Conservation (phyloP, 129 eudicot species). For the Silybum marianum region DNA sequence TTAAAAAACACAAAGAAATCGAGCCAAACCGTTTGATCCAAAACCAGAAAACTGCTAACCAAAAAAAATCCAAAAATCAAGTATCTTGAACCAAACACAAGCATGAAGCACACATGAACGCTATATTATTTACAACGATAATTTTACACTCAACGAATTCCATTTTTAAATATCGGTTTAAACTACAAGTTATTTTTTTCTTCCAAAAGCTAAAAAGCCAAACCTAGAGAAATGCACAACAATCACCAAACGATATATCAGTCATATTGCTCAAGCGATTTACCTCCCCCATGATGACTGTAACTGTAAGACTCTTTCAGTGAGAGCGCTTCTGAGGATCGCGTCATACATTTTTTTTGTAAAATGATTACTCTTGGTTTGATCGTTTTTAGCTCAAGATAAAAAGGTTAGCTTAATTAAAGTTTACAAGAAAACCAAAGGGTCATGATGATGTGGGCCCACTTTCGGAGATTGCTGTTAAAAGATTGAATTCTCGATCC, state of each 20-base stretch:
- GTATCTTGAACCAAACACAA: too few relatives aligned
- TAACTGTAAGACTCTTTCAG: neutral
- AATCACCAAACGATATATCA: neutral
- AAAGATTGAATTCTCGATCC: conserved; percentile 79
- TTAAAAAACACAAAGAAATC: too few relatives aligned
- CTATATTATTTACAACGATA: neutral
- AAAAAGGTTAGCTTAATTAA: neutral
- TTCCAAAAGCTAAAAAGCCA: neutral
- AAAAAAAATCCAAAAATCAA: too few relatives aligned
- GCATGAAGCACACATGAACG: neutral
- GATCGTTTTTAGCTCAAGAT: neutral
- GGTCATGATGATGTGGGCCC: conserved; percentile 16
- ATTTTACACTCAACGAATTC: neutral
- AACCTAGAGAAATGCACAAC: neutral
- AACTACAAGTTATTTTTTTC: too few relatives aligned
- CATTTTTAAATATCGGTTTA: neutral
- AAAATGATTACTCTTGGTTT: neutral
- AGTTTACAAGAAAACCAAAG: neutral
- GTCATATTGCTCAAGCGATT: neutral
- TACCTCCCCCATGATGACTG: neutral
- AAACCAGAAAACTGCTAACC: too few relatives aligned
- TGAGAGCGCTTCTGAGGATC: neutral
- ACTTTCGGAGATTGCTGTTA: conserved; percentile 48
- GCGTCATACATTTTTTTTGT: neutral
- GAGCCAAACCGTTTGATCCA: too few relatives aligned